Evolutionary conservation across 2,329 filamentous ascomycete species (phyloP).

Genomic region (Graphiopsis chlorocephala): DNA sequence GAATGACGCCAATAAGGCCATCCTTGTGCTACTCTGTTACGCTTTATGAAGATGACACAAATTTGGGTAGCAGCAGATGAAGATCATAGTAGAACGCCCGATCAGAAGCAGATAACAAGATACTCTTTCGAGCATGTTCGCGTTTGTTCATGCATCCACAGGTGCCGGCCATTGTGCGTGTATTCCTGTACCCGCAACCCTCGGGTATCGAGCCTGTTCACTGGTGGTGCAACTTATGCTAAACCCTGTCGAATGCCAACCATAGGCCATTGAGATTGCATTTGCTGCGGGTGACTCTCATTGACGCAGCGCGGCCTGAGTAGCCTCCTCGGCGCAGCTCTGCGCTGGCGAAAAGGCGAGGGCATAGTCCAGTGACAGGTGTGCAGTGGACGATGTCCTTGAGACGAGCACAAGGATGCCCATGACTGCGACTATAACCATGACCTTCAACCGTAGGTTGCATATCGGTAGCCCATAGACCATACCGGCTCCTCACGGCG

Average conservation of each 20-base stretch:
- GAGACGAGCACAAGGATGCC: neutral
- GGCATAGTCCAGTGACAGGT: neutral
- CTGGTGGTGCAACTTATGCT: too few species aligned
- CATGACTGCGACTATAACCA: neutral
- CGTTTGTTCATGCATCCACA: neutral
- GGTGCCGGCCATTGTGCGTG: too few species aligned
- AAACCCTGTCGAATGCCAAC: too few species aligned
- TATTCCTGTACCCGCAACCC: too few species aligned
- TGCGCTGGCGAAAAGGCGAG: neutral
- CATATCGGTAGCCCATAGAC: neutral
- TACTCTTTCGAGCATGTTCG: neutral
- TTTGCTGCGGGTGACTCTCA: too few species aligned
- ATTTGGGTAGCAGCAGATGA: neutral
- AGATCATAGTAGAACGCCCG: too few species aligned
- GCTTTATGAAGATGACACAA: neutral
- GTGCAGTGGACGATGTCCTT: neutral
- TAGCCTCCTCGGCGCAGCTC: neutral
- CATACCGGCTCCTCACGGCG: neutral
- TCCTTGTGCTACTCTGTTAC: neutral
- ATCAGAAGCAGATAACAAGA: neutral
- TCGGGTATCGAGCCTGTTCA: too few species aligned
- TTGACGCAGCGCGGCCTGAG: too few species aligned
- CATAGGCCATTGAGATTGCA: too few species aligned
- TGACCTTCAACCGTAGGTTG: neutral
- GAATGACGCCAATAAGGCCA: neutral